Conservation (phyloP, 228 moss, liverwort and hornwort genomes). For the Sphagnum magellanicum region DNA sequence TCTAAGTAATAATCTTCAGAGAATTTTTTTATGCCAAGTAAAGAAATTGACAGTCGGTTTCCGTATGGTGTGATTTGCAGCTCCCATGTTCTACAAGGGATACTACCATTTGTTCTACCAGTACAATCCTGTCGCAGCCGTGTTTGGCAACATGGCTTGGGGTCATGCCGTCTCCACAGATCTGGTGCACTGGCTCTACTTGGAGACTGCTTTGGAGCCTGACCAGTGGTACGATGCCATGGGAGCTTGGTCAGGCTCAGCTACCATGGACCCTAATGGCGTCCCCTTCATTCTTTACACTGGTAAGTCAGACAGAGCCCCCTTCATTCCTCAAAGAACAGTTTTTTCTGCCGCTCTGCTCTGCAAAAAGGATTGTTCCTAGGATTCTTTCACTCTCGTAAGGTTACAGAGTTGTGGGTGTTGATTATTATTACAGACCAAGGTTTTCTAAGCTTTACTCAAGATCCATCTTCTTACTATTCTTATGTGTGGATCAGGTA, state of each 20-base stretch:
- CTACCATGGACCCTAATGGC: constrained; percentile 60
- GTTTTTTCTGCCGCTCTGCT: no score
- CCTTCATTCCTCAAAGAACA: no score
- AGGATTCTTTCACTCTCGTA: no score
- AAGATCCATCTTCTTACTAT: no score
- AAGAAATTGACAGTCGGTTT: background rate
- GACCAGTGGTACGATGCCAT: constrained; percentile 70
- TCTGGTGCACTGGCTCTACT: constrained; percentile 66
- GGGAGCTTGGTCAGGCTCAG: constrained; percentile 90
- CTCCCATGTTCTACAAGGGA: constrained; percentile 71
- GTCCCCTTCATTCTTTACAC: constrained; percentile 80
- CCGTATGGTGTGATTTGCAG: constrained; percentile 21
- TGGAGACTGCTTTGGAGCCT: constrained; percentile 57
- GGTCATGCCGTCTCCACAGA: constrained; percentile 83
- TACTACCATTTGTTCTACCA: constrained; percentile 92
- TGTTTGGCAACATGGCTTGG: constrained; percentile 68
- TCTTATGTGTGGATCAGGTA: no score
- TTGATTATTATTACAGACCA: no score
- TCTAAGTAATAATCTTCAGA: no score
- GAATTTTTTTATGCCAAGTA: no score
- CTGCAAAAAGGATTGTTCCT: no score
- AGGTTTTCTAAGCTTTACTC: no score
- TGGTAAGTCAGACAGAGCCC: constrained; percentile 9
- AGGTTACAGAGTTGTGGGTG: no score
- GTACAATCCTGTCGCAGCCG: constrained; percentile 57